Base-by-base conservation (phyloP, 169 alveolate species). In the Plasmodium blacklocki region DNA sequence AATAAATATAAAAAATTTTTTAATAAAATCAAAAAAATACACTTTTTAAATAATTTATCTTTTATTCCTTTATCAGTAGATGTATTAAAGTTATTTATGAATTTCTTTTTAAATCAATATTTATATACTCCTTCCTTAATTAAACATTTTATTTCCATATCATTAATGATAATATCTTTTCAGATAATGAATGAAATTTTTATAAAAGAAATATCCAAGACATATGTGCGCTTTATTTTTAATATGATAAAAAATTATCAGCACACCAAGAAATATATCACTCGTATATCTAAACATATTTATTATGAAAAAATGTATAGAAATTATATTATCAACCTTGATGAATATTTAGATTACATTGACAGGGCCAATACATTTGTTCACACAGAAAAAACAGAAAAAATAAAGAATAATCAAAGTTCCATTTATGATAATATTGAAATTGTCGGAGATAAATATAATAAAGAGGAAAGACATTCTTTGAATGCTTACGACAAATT, bases 141-240 rank as follows among this genome's bases (percentile, higher is more conserved):
- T 15, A 75, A 78, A 32, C 89, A 78, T 26, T 78, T 78, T 50
- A 78, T 78, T 14, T 78, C 74, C n/a, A 78, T 78, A 50, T 78
- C 89, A 14, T 47, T 78, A 15, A 19, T 64, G 19, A 78, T 78
- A 64, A 66, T 78, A 3, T 43, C 78, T 70, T 66, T 78, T 59
- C 89, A 78, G 23, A 56, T 78, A 50, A 78, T 78, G 89, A 78
- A 78, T 78, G 89, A 78, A 52, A 58, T 78, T 18, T 78, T 78
- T 59, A 78, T 78, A 64, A 56, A 71, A 66, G 89, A 78, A 47
- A 78, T 78, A 6, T 78, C 89, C 2, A 78, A 78, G 52, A 64
- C 89, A 15, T 78, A 78, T 70, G 89, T 78, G 6, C 58, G 76
- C 0, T 78, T 66, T 15, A 66, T 78, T 26, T 78, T 78, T 78